Conservation (phyloP, 2,329 filamentous ascomycete genomes). For the Fusarium concolor region DNA sequence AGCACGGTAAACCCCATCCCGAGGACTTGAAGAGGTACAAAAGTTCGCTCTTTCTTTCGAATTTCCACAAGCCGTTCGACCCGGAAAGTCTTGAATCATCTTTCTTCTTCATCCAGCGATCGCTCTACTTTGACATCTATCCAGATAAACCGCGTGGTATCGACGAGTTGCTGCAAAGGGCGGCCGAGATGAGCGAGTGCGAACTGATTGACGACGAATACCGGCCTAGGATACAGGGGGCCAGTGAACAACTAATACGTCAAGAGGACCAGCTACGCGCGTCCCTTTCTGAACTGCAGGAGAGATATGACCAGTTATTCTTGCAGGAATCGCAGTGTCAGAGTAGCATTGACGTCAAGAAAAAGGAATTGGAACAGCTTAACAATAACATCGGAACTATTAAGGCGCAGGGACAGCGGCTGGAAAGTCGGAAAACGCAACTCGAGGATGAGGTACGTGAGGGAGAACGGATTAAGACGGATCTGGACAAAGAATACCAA, state of each 20-base stretch:
- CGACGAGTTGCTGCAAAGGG: neutral
- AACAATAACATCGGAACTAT: neutral
- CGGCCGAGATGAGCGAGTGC: neutral
- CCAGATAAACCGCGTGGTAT: neutral
- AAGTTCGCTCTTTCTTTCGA: neutral
- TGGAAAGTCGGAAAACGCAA: neutral
- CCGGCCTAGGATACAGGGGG: neutral
- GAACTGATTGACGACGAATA: neutral
- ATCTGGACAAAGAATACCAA: neutral
- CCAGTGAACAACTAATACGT: neutral
- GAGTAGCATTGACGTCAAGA: neutral
- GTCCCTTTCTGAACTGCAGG: neutral
- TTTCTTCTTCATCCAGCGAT: neutral
- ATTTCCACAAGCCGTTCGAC: neutral
- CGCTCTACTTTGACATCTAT: constrained; percentile 6
- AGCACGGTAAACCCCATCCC: neutral
- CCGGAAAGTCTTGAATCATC: neutral
- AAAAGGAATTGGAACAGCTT: neutral
- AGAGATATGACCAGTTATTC: neutral
- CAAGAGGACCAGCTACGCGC: neutral
- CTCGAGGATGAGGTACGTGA: neutral
- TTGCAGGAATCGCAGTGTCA: neutral
- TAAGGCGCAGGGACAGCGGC: neutral
- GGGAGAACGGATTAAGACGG: neutral
- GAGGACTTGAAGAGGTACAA: neutral